Evolutionary conservation across 768 basidiomycete species (phyloP).

Genomic region (Tricholoma bakamatsutake): DNA sequence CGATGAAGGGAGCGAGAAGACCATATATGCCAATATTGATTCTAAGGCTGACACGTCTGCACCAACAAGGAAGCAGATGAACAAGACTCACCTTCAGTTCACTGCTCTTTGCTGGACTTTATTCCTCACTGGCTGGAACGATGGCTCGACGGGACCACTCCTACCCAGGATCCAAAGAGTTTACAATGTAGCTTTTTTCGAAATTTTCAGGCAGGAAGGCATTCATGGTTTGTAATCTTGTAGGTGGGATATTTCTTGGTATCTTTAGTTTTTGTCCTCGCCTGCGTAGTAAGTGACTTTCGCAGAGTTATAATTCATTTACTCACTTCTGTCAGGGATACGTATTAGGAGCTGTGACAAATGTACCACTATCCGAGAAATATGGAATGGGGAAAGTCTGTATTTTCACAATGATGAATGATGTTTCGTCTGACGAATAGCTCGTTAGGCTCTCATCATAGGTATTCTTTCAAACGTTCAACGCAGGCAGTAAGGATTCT

Average conservation of each 20-base stretch:
- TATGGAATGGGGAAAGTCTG: slow-evolving; percentile 25
- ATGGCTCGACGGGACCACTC: slow-evolving; percentile 68
- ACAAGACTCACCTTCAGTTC: slow-evolving; percentile 40
- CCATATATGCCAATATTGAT: too few relatives aligned
- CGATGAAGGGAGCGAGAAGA: too few relatives aligned
- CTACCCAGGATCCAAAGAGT: slow-evolving; percentile 62
- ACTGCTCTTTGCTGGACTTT: slow-evolving; percentile 47
- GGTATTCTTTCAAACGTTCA: slow-evolving; percentile 6
- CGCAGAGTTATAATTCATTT: background rate
- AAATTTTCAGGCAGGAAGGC: background rate
- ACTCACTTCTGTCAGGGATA: slow-evolving; percentile 17
- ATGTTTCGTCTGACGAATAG: background rate
- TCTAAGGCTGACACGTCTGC: too few relatives aligned
- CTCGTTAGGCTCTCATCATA: slow-evolving; percentile 18
- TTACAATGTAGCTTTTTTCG: slow-evolving; percentile 43
- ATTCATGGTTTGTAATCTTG: background rate
- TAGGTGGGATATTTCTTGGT: slow-evolving; percentile 47
- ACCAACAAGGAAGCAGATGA: slow-evolving; percentile 15
- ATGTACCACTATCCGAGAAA: slow-evolving; percentile 20
- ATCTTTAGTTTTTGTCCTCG: slow-evolving; percentile 50
- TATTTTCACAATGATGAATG: background rate
- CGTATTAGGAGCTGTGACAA: slow-evolving; percentile 23
- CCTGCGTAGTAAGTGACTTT: slow-evolving; percentile 30
- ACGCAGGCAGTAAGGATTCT: background rate
- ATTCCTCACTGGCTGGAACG: slow-evolving; percentile 73